Evolutionary conservation across 1,284 basidiomycete genomes (phyloP).

Genomic region (Schizopora paradoxa): DNA sequence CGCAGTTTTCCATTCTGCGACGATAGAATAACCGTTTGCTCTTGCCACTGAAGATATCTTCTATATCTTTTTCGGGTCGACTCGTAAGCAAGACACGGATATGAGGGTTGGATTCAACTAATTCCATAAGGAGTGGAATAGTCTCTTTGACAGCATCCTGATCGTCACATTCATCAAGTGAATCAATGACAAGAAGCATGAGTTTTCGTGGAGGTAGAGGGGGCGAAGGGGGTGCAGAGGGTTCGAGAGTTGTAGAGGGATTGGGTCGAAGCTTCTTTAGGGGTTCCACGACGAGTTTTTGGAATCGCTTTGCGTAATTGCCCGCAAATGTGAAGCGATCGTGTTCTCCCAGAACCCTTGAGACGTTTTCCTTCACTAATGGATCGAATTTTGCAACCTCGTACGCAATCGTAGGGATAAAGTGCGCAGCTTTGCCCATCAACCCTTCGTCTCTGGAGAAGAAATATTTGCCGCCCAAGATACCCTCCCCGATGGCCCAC

Average conservation of each 20-base stretch:
- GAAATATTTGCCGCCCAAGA: background rate
- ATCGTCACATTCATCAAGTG: background rate
- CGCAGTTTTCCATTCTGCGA: too few relatives aligned
- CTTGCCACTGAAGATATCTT: background rate
- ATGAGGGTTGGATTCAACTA: background rate
- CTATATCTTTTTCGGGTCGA: background rate
- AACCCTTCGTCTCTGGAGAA: background rate
- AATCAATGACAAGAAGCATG: background rate
- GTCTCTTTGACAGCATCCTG: background rate
- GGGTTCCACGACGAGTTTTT: background rate
- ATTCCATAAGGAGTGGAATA: background rate
- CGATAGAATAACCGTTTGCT: too few relatives aligned
- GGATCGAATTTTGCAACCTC: background rate
- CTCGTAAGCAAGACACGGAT: background rate
- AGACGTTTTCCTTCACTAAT: too few relatives aligned
- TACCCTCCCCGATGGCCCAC: background rate
- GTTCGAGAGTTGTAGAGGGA: too few relatives aligned
- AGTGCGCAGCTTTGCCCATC: background rate
- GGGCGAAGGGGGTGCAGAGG: too few relatives aligned
- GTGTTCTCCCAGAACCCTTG: too few relatives aligned
- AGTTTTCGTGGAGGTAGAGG: background rate
- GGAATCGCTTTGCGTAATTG: background rate
- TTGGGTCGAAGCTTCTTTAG: background rate
- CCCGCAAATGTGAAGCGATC: background rate
- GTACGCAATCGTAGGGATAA: background rate